Evolutionary conservation across 2,329 filamentous ascomycete species (phyloP).

Genomic region (Neurospora sp.): DNA sequence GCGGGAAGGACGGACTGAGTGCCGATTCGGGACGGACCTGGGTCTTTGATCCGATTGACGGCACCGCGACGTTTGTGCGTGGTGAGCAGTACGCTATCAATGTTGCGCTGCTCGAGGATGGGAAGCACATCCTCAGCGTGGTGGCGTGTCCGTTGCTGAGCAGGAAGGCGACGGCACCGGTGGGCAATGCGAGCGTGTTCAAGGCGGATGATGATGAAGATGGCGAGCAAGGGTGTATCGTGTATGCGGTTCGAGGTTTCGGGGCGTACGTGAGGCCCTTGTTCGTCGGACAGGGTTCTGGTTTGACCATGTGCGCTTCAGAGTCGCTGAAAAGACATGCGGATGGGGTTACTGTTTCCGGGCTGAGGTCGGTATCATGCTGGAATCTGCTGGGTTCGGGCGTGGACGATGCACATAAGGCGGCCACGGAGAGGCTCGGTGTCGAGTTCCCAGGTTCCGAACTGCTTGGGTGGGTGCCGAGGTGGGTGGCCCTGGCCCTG

Average conservation of each 20-base stretch:
- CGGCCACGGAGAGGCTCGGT: conserved; percentile 31
- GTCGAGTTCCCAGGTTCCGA: conserved; percentile 37
- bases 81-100: conserved; percentile 49
- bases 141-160: conserved; percentile 35
- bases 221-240: conserved; percentile 31
- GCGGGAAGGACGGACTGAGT: conserved; percentile 12
- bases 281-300: conserved; percentile 10
- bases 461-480: conserved; percentile 46
- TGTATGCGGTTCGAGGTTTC: conserved; percentile 38
- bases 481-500: conserved; percentile 43
- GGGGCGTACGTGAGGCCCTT: conserved; percentile 39
- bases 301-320: conserved; percentile 12
- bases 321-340: conserved; percentile 24
- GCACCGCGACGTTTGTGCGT: conserved; percentile 45
- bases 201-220: conserved; percentile 20
- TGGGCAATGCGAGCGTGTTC: conserved; percentile 36
- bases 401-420: conserved; percentile 35
- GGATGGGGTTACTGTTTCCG: conserved; percentile 14
- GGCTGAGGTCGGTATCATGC: conserved; percentile 37
- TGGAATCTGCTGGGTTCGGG: conserved; percentile 36
- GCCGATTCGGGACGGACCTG: conserved; percentile 33
- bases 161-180: conserved; percentile 26
- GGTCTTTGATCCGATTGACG: conserved; percentile 53
- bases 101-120: conserved; percentile 39
- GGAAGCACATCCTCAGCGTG: conserved; percentile 38